A percentile compares a stretch with the other conserved stretches of the same genome.
These are phyloP conservation scores for Cucumis cinereus DNA, from an alignment of 306 rosid genomes.

Conservation along the genomic window DNA sequence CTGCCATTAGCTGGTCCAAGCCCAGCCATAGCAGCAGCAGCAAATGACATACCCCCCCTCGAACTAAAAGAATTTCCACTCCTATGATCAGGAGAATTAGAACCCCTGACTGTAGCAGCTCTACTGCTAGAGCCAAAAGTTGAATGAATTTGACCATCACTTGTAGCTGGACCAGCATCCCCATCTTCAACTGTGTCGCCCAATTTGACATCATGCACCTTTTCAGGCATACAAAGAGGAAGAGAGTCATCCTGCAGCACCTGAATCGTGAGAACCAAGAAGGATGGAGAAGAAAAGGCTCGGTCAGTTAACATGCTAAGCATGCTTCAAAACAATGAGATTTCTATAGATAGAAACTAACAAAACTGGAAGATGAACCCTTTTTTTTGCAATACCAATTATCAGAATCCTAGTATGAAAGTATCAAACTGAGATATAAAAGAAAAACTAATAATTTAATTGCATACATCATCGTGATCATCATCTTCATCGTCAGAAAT, in stretches of 20 bases:
- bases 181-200: slow-evolving; percentile 75
- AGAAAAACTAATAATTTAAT: neutral
- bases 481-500: slow-evolving; percentile 95
- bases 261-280: slow-evolving; percentile 24
- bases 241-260: slow-evolving; percentile 85
- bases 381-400: neutral
- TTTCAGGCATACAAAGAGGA: slow-evolving; percentile 85
- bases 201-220: slow-evolving; percentile 93
- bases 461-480: slow-evolving; percentile 86
- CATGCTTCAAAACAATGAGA: neutral
- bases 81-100: slow-evolving; percentile 64
- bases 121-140: slow-evolving; percentile 86
- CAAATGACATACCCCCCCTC: slow-evolving; percentile 93
- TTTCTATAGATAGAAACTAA: neutral
- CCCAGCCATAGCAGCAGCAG: slow-evolving; percentile 99
- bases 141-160: slow-evolving; percentile 55
- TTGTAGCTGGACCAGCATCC: slow-evolving; percentile 43
- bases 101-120: slow-evolving; percentile 54
- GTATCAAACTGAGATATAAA: neutral
- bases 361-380: neutral
- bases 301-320: neutral
- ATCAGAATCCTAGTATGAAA: neutral
- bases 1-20: slow-evolving; percentile 78
- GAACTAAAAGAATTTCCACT: slow-evolving; percentile 60
- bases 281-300: neutral